Percentiles rank a stretch among this genome's conserved stretches.
phyloP scores from a whole-genome alignment of 2,329 filamentous ascomycete genomes.

The Didymella exigua region DNA sequence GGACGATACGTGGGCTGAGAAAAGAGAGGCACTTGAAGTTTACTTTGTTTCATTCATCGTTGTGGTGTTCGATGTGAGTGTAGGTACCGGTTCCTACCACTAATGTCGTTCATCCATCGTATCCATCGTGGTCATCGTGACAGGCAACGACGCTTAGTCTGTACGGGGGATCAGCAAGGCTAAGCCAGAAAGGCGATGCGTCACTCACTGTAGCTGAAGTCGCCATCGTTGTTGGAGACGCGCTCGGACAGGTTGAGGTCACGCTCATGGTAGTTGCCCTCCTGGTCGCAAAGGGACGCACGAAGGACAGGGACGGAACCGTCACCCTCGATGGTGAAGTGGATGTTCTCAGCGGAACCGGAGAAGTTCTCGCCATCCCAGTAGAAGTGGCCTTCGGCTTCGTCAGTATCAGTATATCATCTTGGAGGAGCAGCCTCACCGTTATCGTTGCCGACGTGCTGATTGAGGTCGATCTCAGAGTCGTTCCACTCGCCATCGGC shows the following conservation, averaged over 20 bases:
- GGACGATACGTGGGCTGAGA: not conserved
- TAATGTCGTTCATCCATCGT: not conserved
- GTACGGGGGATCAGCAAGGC: not conserved
- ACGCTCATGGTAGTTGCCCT: constrained; percentile 51
- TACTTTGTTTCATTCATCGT: constrained; percentile 15
- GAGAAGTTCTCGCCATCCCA: constrained; percentile 58
- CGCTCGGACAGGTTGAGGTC: constrained; percentile 64
- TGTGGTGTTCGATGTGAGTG: not conserved
- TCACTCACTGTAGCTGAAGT: constrained; percentile 28
- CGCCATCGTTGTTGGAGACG: constrained; percentile 59
- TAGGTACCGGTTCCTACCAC: not conserved
- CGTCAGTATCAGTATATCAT: not conserved
- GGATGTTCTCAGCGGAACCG: constrained; percentile 54
- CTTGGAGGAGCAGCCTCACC: constrained; percentile 40
- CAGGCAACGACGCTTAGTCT: constrained; percentile 7
- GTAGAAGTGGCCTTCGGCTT: constrained; percentile 49
- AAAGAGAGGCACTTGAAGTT: constrained; percentile 1
- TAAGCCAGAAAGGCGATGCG: not conserved
- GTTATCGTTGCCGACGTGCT: constrained; percentile 58
- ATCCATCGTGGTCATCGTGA: not conserved
- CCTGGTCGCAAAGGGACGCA: constrained; percentile 52
- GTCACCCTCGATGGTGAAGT: constrained; percentile 58
- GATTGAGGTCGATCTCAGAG: constrained; percentile 57
- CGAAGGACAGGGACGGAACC: constrained; percentile 60
- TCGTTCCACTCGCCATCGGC: constrained; percentile 54